phyloP scores from a whole-genome alignment of 257 asterid genomes.

The Solanum habrochaites region DNA sequence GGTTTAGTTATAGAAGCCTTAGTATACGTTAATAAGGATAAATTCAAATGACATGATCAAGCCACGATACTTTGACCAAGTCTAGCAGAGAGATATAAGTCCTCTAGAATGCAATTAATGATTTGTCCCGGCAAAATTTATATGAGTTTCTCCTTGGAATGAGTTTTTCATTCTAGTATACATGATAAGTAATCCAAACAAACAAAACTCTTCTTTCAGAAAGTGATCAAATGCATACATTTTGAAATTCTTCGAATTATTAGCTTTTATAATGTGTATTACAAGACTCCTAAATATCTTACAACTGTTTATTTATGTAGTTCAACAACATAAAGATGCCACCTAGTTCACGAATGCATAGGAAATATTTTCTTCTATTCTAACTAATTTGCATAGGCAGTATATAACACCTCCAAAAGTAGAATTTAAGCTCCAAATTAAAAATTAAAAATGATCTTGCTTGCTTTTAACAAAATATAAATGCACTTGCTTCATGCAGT shows the following conservation, averaged over 20 bases:
- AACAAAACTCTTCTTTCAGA: not conserved
- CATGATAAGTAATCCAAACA: not conserved
- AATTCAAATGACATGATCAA: not conserved
- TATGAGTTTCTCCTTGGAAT: not conserved
- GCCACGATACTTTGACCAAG: not conserved
- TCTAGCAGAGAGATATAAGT: not conserved
- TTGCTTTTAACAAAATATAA: not conserved
- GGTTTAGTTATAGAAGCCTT: not conserved
- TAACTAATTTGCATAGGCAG: not conserved
- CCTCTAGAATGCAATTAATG: not conserved
- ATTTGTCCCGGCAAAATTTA: not conserved
- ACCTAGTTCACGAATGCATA: not conserved
- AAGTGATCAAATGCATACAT: not conserved
- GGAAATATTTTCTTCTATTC: not conserved
- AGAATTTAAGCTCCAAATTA: not conserved
- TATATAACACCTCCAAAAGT: not conserved
- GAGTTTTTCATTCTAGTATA: not conserved
- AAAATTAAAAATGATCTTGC: not conserved
- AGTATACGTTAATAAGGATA: not conserved
- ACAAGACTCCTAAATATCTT: not conserved
- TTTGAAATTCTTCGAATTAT: not conserved
- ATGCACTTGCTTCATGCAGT: not conserved
- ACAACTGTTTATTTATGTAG: not conserved
- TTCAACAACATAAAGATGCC: not conserved
- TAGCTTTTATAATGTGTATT: not conserved